Base-by-base conservation (phyloP, 139 green algal genomes). In the Chlamydomonas urium region DNA sequence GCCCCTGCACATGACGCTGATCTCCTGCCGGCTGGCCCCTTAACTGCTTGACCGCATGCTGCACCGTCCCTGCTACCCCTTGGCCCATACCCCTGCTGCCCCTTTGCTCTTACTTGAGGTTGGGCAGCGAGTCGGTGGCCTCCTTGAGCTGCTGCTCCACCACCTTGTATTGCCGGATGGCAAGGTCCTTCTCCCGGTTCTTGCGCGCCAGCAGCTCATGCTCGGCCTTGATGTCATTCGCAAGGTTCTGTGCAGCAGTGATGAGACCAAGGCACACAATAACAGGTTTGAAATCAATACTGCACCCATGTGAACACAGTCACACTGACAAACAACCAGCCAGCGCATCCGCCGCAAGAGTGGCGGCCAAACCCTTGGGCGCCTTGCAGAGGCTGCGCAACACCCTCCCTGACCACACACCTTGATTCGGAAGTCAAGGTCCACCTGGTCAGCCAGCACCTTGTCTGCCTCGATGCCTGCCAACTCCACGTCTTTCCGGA, bases 401-500 rank as follows among this genome's bases (percentile, higher is more conserved):
- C n/a, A n/a, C n/a, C n/a, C n/a, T n/a, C n/a, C n/a, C n/a, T n/a
- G n/a, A 50, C 8, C 42, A 8, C 42, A 14, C 42, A 50, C 81
- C 76, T 86, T 85, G 65, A 87, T 76, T 29, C 71, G 37, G 42
- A 90, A 42, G 57, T 89, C 81, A 42, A 89, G 63, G 50, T 85
- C 81, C 38, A 84, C 78, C 47, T 78, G 66, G 4, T 60, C 69
- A 34, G 69, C 32, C 33, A 73, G 5, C 72, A 89, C 80, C 72
- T 91, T 85, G 31, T 94, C 89, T 17, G 78, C 74, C 65, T 91
- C 89, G 2, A 94, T 81, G 32, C 63, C 56, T 8, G 83, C 80
- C 31, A 90, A 65, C 78, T 92, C 87, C 47, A 94, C 71, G 71
- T 94, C 83, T 36, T 86, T 85, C 24, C 74, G 69, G 38, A 92